Evolutionary conservation across 2,329 filamentous ascomycete genomes (phyloP).

Genomic region (Colletotrichum coccodes): DNA sequence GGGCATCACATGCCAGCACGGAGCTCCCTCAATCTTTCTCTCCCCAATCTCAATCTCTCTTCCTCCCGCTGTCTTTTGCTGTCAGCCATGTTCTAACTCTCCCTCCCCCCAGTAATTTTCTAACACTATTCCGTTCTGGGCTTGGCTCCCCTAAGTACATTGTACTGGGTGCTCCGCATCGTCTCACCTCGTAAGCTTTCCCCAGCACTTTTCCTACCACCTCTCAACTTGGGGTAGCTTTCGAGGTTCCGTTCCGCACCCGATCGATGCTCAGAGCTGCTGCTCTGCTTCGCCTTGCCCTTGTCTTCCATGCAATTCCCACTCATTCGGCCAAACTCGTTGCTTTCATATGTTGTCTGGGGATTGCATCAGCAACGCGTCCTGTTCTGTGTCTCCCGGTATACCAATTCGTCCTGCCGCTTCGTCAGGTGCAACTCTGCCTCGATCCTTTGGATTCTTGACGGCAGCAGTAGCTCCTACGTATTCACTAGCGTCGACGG

Average conservation of each 20-base stretch:
- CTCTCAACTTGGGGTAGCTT: slow-evolving; percentile 8
- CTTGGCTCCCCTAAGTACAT: slow-evolving; percentile 22
- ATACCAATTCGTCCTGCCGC: not conserved
- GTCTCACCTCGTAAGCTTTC: slow-evolving; percentile 26
- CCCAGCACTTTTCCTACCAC: slow-evolving; percentile 13
- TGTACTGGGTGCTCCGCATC: slow-evolving; percentile 25
- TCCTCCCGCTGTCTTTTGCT: slow-evolving; percentile 26
- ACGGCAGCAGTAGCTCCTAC: not conserved
- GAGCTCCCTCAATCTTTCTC: not conserved
- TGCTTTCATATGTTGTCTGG: slow-evolving; percentile 26
- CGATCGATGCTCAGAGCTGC: not conserved
- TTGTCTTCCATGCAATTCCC: not conserved
- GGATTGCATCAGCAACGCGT: slow-evolving; percentile 22
- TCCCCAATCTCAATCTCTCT: slow-evolving; percentile 2
- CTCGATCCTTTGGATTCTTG: not conserved
- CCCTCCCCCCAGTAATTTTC: slow-evolving; percentile 24
- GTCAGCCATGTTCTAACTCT: slow-evolving; percentile 18
- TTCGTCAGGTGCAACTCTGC: not conserved
- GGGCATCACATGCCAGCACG: slow-evolving; percentile 34
- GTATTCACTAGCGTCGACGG: slow-evolving; percentile 6
- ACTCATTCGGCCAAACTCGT: slow-evolving; percentile 24
- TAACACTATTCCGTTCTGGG: slow-evolving; percentile 27
- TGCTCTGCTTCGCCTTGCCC: not conserved
- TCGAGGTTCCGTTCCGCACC: slow-evolving; percentile 18
- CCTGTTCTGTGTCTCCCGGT: not conserved